These are phyloP conservation scores for Nicotiana knightiana DNA, from an alignment of 257 asterid species.

Conservation along the genomic window DNA sequence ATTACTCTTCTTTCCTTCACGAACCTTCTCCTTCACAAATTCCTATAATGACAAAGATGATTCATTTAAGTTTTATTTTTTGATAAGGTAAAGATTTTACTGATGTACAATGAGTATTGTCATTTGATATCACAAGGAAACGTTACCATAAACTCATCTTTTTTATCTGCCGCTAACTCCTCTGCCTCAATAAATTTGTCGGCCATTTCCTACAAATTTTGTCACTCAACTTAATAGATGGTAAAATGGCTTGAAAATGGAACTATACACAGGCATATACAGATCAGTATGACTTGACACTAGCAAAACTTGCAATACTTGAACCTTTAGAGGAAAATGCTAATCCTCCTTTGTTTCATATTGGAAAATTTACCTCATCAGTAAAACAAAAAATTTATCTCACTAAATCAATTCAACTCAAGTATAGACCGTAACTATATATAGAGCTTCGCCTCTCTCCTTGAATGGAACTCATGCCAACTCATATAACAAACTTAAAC, in stretches of 20 bases:
- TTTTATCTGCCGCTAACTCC: conserved; percentile 58
- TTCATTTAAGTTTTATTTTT: background rate
- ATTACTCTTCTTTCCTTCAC: conserved; percentile 68
- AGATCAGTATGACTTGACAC: background rate
- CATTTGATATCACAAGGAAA: background rate
- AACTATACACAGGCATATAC: background rate
- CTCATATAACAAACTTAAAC: background rate
- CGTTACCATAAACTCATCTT: conserved; percentile 63
- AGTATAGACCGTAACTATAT: background rate
- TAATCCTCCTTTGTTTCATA: background rate
- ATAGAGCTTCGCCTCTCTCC: background rate
- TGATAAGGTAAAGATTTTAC: background rate
- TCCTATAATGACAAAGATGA: conserved; percentile 28
- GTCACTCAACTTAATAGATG: background rate
- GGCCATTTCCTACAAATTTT: conserved; percentile 50
- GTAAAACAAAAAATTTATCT: background rate
- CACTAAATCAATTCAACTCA: background rate
- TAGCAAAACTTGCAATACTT: background rate
- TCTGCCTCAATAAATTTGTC: conserved; percentile 67
- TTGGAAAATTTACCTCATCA: background rate
- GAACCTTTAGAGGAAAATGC: background rate
- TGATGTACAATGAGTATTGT: background rate
- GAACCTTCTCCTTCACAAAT: conserved; percentile 67
- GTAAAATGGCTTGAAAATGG: background rate
- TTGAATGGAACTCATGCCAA: background rate